A percentile compares a stretch with the other conserved stretches of the same genome.
Conservation (phyloP, 208 protist species). For the Leishmania gerbilli region DNA sequence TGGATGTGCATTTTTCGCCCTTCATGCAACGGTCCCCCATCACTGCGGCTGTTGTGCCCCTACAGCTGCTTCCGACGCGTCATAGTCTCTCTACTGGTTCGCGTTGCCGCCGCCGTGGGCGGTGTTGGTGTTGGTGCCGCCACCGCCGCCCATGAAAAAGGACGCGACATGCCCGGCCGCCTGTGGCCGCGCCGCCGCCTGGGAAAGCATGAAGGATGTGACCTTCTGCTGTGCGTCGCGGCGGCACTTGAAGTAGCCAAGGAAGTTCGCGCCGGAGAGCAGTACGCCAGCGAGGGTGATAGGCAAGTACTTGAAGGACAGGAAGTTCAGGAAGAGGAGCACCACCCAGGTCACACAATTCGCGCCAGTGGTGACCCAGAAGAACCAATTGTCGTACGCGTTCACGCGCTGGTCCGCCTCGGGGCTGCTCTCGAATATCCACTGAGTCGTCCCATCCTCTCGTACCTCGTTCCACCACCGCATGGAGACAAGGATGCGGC, state of each 20-base stretch:
- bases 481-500: slow-evolving; percentile 92
- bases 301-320: slow-evolving; percentile 60
- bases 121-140: neutral
- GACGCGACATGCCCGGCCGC: slow-evolving; percentile 47
- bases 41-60: neutral
- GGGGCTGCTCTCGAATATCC: slow-evolving; percentile 93
- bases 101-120: neutral
- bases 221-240: slow-evolving; percentile 69
- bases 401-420: slow-evolving; percentile 70
- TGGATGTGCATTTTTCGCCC: neutral
- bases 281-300: slow-evolving; percentile 63
- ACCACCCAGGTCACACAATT: slow-evolving; percentile 66
- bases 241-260: slow-evolving; percentile 89
- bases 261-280: slow-evolving; percentile 62
- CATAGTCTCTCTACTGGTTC: neutral
- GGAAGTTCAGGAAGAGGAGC: slow-evolving; percentile 74
- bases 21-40: neutral
- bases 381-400: slow-evolving; percentile 84
- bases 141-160: slow-evolving; percentile 24
- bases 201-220: slow-evolving; percentile 60
- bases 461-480: slow-evolving; percentile 96
- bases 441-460: slow-evolving; percentile 91
- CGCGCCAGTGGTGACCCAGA: slow-evolving; percentile 63
- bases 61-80: neutral
- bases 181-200: slow-evolving; percentile 50